phyloP scores from a whole-genome alignment of 2,329 filamentous ascomycete genomes.

The Colletotrichum cereale region DNA sequence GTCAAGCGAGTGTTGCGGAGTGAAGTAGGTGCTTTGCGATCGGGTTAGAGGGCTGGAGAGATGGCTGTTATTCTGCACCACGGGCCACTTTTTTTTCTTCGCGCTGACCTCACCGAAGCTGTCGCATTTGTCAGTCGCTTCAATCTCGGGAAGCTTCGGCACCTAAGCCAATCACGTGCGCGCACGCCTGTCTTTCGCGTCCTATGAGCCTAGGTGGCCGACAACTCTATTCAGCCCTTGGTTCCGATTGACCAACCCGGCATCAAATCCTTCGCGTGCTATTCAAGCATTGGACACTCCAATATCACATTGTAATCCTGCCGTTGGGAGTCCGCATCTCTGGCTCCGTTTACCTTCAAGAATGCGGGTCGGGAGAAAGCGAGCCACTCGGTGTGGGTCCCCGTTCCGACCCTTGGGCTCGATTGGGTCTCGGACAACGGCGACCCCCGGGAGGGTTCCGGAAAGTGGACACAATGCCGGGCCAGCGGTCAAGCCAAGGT shows the following conservation, averaged over 20 bases:
- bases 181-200: not conserved
- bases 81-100: conserved; percentile 40
- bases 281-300: too few species aligned
- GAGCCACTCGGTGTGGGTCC: not conserved
- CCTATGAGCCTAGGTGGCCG: not conserved
- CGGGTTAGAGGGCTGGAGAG: conserved; percentile 1
- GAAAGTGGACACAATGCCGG: not conserved
- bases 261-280: too few species aligned
- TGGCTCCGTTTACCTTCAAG: not conserved
- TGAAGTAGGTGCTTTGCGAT: conserved; percentile 11
- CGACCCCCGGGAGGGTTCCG: not conserved
- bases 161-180: conserved; percentile 33
- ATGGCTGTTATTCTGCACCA: conserved; percentile 12
- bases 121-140: conserved; percentile 41
- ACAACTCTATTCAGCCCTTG: not conserved
- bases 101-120: conserved; percentile 28
- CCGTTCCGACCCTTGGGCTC: not conserved
- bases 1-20: conserved; percentile 21
- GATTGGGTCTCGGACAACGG: not conserved
- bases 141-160: conserved; percentile 16
- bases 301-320: not conserved
- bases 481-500: not conserved
- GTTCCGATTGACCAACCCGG: not conserved
- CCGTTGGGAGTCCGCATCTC: not conserved
- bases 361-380: not conserved